Evolutionary conservation across 208 protist species (phyloP), one percentile per base, ranked within the genome.

Genomic region (Leishmania turanica): DNA sequence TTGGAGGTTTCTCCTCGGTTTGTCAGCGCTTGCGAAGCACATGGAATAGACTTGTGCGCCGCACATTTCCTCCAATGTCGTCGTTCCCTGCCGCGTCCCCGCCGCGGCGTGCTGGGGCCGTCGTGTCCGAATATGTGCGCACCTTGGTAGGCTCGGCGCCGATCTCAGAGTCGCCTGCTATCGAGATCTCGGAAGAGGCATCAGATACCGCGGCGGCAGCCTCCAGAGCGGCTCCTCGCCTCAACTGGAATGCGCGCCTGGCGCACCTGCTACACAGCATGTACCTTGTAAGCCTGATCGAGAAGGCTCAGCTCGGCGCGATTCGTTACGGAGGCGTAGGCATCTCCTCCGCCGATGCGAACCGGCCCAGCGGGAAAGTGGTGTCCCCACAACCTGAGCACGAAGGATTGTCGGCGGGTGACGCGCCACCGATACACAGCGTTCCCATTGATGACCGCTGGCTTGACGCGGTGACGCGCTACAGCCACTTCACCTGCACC

Each of bases 241-340:
- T 7, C 37, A 65, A 40, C 58, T 91, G 66, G 75, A 81, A 60
- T 53, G 47, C 82, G 8, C 87, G 86, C 49, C 81, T 97, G 31
- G 87, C 94, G 17, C 83, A 80, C 24, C 79, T 93, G 65, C 68
- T 95, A 47, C 95, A 96, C 80, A 87, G 86, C 80, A 80, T 88
- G 64, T 93, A 88, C 65, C 84, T 96, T 6, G 85, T 97, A n/a
- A 92, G 92, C 7, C 87, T 93, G 65, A 88, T 89, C 0, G 85
- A 89, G 77, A 90, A 91, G 73, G 95, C 95, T 3, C 95, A 97
- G 75, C 75, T 91, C 24, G 88, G 92, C 27, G 72, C 90, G 8
- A 75, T 81, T 24, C 77, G 40, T 68, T 68, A 71, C 40, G 17
- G 49, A 1, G 24, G 53, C 27, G 60, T 45, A 27, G 51, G 37